These are phyloP conservation scores for Eucalyptus sp. DNA, from an alignment of 345 rosid species.

Conservation along the genomic window DNA sequence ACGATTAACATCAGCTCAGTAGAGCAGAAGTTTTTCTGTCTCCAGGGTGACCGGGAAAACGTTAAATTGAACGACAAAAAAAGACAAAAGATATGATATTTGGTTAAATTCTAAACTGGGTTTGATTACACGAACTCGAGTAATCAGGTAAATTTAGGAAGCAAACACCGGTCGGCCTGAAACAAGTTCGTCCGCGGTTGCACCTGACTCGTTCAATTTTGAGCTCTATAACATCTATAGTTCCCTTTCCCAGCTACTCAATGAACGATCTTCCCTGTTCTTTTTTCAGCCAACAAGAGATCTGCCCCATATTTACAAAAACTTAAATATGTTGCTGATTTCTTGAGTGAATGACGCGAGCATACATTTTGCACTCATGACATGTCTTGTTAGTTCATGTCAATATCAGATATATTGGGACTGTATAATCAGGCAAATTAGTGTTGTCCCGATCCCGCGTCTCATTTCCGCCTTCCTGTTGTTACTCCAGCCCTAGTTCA, in stretches of 20 bases:
- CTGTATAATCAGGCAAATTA: neutral
- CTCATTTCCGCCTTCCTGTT: neutral
- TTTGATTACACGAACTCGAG: neutral
- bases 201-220: neutral
- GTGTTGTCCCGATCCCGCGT: neutral
- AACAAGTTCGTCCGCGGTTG: neutral
- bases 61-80: neutral
- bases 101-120: neutral
- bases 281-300: neutral
- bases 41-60: neutral
- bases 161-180: neutral
- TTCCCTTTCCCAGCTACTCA: neutral
- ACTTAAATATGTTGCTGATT: neutral
- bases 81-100: neutral
- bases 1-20: neutral
- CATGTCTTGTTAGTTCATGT: neutral
- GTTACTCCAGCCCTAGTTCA: neutral
- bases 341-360: neutral
- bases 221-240: neutral
- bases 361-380: neutral
- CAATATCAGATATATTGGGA: neutral
- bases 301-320: neutral
- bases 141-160: neutral
- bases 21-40: neutral
- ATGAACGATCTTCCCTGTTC: neutral